phyloP scores from a whole-genome alignment of 1,284 basidiomycete genomes.

The Rhodotorula sp. region DNA sequence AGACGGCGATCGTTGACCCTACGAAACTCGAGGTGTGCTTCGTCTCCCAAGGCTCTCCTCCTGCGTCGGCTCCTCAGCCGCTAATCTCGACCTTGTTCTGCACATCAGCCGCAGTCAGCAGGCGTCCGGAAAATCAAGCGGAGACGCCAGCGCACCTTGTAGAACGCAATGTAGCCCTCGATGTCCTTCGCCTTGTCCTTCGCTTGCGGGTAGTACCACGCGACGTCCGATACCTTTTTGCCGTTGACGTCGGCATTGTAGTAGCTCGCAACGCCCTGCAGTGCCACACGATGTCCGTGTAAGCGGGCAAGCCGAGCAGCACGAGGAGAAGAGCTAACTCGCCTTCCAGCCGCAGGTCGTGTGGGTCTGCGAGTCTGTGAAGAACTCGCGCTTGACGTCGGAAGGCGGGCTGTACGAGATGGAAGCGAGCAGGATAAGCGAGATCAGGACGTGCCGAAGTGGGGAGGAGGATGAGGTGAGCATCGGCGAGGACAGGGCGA shows the following conservation, averaged over 20 bases:
- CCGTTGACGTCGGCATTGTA: constrained; percentile 22
- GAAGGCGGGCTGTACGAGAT: constrained; percentile 20
- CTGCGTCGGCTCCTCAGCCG: no score
- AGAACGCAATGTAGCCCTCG: constrained; percentile 46
- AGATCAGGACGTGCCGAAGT: not conserved
- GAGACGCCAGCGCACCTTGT: constrained; percentile 35
- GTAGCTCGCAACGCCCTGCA: constrained; percentile 30
- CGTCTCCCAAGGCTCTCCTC: not conserved
- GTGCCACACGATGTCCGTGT: no score
- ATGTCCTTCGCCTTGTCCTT: constrained; percentile 42
- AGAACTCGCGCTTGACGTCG: constrained; percentile 21
- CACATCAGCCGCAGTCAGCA: not conserved
- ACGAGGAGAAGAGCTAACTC: not conserved
- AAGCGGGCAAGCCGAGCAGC: not conserved
- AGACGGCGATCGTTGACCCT: not conserved
- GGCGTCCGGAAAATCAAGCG: not conserved
- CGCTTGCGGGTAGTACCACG: constrained; percentile 40
- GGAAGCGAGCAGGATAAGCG: not conserved
- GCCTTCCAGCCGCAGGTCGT: constrained; percentile 36
- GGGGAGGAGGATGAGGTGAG: not conserved
- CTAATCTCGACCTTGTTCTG: not conserved
- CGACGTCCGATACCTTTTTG: constrained; percentile 21
- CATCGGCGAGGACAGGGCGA: not conserved
- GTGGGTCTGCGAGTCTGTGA: constrained; percentile 6
- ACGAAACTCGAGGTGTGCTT: no score